Conservation (phyloP, 2,329 filamentous ascomycete genomes). For the Phialophora chinensis region DNA sequence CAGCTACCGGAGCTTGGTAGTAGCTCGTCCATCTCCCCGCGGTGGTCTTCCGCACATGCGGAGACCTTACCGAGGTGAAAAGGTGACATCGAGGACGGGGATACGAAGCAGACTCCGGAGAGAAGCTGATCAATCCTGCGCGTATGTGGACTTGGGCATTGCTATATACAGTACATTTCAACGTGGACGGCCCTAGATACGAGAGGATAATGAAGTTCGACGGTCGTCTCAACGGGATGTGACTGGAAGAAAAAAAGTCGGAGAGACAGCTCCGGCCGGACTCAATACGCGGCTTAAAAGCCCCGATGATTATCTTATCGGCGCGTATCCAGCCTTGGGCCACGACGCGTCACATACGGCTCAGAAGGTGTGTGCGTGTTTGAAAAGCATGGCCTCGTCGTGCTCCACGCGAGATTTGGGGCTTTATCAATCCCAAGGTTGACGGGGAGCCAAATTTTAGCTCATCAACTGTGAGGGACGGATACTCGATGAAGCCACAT, state of each 20-base stretch:
- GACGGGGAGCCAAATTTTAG: background rate
- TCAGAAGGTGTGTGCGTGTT: background rate
- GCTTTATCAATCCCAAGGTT: background rate
- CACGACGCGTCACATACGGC: background rate
- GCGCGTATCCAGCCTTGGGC: background rate
- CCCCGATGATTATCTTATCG: background rate
- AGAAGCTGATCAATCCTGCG: constrained; percentile 2
- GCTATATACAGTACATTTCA: background rate
- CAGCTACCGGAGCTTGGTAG: background rate
- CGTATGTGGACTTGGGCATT: background rate
- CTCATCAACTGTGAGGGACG: constrained; percentile 1
- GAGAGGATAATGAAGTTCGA: background rate
- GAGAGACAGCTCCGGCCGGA: background rate
- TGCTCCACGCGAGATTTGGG: background rate
- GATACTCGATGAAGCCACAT: background rate
- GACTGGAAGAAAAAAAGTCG: constrained; percentile 3
- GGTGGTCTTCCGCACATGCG: constrained; percentile 10
- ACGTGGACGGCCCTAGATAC: background rate
- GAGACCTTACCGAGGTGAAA: constrained; percentile 18
- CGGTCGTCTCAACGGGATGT: background rate
- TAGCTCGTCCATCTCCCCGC: constrained; percentile 23
- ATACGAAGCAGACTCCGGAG: constrained; percentile 10
- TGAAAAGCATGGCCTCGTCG: background rate
- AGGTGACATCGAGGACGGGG: constrained; percentile 4
- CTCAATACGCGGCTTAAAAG: background rate